Evolutionary conservation across 2,329 filamentous ascomycete genomes (phyloP).

Genomic region (Botrytis paeoniae): DNA sequence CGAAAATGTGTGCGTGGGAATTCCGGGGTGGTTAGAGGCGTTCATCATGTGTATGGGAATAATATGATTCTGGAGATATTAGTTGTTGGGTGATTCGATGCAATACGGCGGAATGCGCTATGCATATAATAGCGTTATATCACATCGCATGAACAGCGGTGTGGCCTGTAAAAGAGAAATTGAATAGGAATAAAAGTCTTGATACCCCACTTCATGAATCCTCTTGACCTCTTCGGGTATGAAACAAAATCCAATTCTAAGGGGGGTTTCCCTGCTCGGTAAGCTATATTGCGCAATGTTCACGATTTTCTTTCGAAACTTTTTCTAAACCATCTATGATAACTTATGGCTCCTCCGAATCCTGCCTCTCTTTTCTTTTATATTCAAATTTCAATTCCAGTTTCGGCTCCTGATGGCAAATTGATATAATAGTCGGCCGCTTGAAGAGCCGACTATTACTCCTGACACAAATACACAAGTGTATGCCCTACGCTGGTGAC

Average conservation of each 20-base stretch:
- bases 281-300: neutral
- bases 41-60: neutral
- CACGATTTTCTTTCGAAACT: neutral
- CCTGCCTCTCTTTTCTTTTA: neutral
- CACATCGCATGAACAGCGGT: neutral
- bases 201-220: constrained; percentile 2
- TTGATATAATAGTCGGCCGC: too few relatives aligned
- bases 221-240: neutral
- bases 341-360: neutral
- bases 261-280: neutral
- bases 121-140: neutral
- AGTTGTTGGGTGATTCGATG: neutral
- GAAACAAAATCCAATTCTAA: neutral
- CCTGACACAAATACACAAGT: neutral
- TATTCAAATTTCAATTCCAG: neutral
- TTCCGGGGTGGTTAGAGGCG: neutral
- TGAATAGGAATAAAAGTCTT: constrained; percentile 15
- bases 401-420: neutral
- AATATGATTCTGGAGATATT: neutral
- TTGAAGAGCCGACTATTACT: too few relatives aligned
- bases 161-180: neutral
- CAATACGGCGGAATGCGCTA: neutral
- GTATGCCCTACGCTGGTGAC: neutral
- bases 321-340: neutral
- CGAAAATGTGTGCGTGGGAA: neutral